Percentiles rank a stretch among this genome's conserved stretches.
Evolutionary conservation across 805 yeast species (phyloP).

Genomic region (Debaryomyces castellii): DNA sequence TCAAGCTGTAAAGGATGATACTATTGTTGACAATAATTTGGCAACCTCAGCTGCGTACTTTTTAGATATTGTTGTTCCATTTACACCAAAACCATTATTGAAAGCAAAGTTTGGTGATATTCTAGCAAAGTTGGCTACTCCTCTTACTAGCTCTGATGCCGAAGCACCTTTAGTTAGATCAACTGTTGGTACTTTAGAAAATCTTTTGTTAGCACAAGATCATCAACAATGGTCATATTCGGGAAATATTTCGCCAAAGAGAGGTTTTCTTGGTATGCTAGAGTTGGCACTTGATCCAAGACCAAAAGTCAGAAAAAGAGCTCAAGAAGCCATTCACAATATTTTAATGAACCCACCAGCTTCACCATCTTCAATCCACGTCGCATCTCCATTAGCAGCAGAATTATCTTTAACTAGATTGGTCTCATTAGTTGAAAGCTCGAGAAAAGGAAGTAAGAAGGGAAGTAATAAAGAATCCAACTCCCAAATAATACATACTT

Average conservation of each 20-base stretch:
- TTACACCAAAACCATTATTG: constrained; percentile 65
- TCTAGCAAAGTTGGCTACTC: constrained; percentile 76
- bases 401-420: constrained; percentile 63
- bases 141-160: constrained; percentile 63
- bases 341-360: constrained; percentile 69
- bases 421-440: constrained; percentile 40
- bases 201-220: constrained; percentile 78
- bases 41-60: constrained; percentile 80
- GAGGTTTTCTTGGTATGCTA: constrained; percentile 77
- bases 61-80: constrained; percentile 76
- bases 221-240: constrained; percentile 66
- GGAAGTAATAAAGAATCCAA: constrained; percentile 48
- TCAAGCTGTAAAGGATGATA: constrained; percentile 55
- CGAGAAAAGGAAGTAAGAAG: constrained; percentile 27
- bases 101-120: constrained; percentile 76
- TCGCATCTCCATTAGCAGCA: constrained; percentile 69
- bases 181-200: constrained; percentile 81
- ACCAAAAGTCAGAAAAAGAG: constrained; percentile 94
- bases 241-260: constrained; percentile 66
- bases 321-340: constrained; percentile 78
- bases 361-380: constrained; percentile 76
- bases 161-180: constrained; percentile 83
- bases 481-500: constrained; percentile 65
- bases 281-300: constrained; percentile 82
- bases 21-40: constrained; percentile 57